Percentiles rank a stretch among this genome's conserved stretches.
Evolutionary conservation across 352 stramenopile species (phyloP).

Genomic region (Globisporangium abappressorium): DNA sequence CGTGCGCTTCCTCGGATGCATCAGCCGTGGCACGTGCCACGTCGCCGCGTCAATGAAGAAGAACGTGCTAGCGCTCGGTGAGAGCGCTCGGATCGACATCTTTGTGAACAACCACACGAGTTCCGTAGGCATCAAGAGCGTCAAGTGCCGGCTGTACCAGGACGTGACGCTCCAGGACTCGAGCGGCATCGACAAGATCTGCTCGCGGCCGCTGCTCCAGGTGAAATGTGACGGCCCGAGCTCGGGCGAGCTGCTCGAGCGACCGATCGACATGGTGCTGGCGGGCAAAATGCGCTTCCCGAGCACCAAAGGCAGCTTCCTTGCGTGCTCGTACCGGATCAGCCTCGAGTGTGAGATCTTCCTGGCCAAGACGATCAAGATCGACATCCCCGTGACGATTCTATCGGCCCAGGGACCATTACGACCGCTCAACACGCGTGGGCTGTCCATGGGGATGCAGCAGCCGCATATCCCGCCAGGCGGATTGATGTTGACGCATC

Average conservation of each 20-base stretch:
- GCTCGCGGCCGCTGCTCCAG: conserved; percentile 41
- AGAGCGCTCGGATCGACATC: conserved; percentile 59
- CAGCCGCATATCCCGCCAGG: neutral
- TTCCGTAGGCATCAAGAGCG: conserved; percentile 38
- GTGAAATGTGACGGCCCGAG: conserved; percentile 51
- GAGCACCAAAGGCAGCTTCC: conserved; percentile 44
- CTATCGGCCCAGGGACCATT: conserved; percentile 16
- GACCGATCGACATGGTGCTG: conserved; percentile 52
- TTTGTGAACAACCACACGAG: conserved; percentile 77
- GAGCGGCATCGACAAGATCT: conserved; percentile 32
- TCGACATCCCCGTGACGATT: conserved; percentile 42
- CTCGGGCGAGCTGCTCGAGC: conserved; percentile 52
- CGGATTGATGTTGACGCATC: neutral
- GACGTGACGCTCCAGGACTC: conserved; percentile 51
- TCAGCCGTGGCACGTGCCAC: conserved; percentile 58
- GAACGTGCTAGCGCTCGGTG: conserved; percentile 53
- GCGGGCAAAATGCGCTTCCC: conserved; percentile 58
- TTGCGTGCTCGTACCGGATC: conserved; percentile 63
- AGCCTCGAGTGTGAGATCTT: conserved; percentile 57
- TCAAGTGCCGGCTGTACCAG: conserved; percentile 58
- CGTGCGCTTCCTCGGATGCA: conserved; percentile 49
- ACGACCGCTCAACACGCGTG: conserved; percentile 3
- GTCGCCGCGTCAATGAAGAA: conserved; percentile 62
- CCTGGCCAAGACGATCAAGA: conserved; percentile 21
- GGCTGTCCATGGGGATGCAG: neutral